Evolutionary conservation across 495 filamentous ascomycete genomes (phyloP).

Genomic region (Aspergillus diversus): DNA sequence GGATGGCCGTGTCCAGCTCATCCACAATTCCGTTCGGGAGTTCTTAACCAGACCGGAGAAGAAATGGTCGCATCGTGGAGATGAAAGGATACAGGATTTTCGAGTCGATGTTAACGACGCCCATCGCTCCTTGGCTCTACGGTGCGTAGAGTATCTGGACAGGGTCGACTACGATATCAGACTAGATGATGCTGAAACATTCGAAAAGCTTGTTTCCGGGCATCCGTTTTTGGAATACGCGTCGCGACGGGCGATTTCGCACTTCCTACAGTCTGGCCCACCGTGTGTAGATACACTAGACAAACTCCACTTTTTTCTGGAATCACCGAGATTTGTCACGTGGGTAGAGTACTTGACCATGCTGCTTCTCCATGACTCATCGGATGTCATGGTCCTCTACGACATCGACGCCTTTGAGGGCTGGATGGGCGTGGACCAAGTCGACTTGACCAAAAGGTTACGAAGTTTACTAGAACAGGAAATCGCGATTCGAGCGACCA

Average conservation of each 20-base stretch:
- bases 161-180: neutral
- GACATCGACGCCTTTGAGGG: neutral
- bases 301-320: neutral
- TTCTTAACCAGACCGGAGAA: neutral
- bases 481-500: neutral
- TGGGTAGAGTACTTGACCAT: neutral
- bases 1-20: neutral
- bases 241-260: neutral
- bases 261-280: neutral
- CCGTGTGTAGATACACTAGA: neutral
- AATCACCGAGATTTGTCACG: neutral
- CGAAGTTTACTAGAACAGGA: neutral
- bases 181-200: neutral
- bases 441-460: neutral
- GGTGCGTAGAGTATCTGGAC: neutral
- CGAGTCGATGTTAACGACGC: neutral
- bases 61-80: neutral
- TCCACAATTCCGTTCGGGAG: neutral
- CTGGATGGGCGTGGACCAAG: neutral
- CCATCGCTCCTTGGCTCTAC: neutral
- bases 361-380: neutral
- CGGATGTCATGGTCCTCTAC: neutral
- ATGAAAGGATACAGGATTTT: neutral
- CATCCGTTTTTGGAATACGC: neutral
- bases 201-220: neutral